These are phyloP conservation scores for Persicaria maculosa DNA, from an alignment of 148 eudicot genomes.

Conservation along the genomic window DNA sequence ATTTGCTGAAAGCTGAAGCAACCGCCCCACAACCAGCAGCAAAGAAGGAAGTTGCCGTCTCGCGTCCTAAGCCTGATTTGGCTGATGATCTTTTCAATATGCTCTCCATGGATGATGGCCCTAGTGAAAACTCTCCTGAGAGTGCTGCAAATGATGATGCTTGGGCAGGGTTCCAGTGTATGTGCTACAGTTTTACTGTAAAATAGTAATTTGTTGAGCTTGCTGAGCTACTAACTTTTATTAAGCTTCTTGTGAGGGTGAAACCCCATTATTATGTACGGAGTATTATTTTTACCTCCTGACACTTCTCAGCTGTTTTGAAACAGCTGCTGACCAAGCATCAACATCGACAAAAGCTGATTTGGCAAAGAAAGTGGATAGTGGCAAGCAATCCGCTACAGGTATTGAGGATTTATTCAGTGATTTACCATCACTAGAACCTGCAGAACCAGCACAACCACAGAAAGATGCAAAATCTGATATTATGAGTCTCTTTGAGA, in stretches of 20 bases:
- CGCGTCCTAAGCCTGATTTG: conserved; percentile 73
- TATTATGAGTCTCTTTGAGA: conserved; percentile 96
- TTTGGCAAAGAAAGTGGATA: conserved; percentile 35
- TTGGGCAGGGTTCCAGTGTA: conserved; percentile 98
- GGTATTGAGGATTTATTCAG: conserved; percentile 76
- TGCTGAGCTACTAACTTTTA: neutral
- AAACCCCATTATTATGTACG: neutral
- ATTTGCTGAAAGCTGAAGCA: conserved; percentile 46
- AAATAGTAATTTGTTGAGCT: conserved; percentile 5
- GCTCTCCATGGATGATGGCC: conserved; percentile 82
- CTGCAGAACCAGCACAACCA: conserved; percentile 40
- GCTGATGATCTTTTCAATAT: conserved; percentile 90
- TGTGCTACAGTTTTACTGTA: conserved; percentile 20
- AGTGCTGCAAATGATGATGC: conserved; percentile 62
- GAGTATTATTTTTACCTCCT: neutral
- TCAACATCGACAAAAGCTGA: conserved; percentile 47
- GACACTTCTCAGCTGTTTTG: conserved; percentile 51
- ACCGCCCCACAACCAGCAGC: conserved; percentile 34
- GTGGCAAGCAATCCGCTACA: conserved; percentile 41
- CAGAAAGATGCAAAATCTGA: conserved; percentile 80
- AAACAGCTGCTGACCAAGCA: conserved; percentile 68
- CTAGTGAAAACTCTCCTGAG: conserved; percentile 53
- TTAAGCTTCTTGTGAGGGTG: neutral
- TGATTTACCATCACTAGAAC: conserved; percentile 39
- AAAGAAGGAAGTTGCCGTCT: conserved; percentile 37